Conservation (phyloP, 441 rosid genomes). For the Pelargonium myrrhifolium region DNA sequence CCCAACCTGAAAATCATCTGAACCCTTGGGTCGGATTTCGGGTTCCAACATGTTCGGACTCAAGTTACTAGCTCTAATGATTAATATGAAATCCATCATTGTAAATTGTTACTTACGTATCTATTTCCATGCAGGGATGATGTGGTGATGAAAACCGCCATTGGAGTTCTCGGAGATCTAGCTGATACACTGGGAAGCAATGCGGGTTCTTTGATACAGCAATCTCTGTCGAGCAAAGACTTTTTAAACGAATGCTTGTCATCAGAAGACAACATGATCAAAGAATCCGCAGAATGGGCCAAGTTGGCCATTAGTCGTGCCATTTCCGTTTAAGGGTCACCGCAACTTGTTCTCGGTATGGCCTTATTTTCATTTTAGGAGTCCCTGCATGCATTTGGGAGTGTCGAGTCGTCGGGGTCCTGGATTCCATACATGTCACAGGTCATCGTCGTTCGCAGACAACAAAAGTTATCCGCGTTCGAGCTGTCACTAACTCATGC, state of each 20-base stretch:
- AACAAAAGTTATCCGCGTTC: conserved; percentile 26
- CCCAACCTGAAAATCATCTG: background rate
- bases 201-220: conserved; percentile 49
- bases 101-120: conserved; percentile 15
- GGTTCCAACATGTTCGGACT: no score
- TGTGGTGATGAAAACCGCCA: conserved; percentile 45
- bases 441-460: conserved; percentile 34
- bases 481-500: conserved; percentile 33
- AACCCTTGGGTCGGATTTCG: no score
- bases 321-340: conserved; percentile 39
- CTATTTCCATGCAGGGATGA: conserved; percentile 36
- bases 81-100: background rate
- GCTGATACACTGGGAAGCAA: conserved; percentile 51
- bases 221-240: conserved; percentile 44
- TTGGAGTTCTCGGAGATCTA: conserved; percentile 53
- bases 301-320: conserved; percentile 49
- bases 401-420: conserved; percentile 40
- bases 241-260: conserved; percentile 45
- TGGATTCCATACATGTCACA: conserved; percentile 40
- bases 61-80: no score
- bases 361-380: conserved; percentile 22
- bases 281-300: conserved; percentile 75
- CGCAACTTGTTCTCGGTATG: conserved; percentile 9
- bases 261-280: conserved; percentile 53
- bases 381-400: conserved; percentile 52